Evolutionary conservation across 805 yeast genomes (phyloP).

Genomic region (Lipomyces kockii): DNA sequence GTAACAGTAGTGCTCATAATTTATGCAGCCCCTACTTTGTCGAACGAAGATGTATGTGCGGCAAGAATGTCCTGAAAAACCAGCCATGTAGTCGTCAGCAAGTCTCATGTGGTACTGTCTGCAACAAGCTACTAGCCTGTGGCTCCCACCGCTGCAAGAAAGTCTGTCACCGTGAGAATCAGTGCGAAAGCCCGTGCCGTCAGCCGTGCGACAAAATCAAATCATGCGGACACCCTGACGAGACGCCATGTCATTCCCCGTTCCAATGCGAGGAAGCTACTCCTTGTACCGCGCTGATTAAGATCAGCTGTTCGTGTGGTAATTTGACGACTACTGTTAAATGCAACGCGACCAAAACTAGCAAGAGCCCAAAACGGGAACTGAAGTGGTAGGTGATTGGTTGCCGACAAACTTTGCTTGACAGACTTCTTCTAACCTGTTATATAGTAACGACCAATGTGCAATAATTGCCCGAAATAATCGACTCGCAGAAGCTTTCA

Average conservation of each 20-base stretch:
- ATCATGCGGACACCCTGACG: slow-evolving; percentile 73
- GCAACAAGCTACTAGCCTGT: slow-evolving; percentile 56
- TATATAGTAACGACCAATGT: slow-evolving; percentile 63
- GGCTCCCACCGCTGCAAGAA: slow-evolving; percentile 60
- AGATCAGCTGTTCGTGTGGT: slow-evolving; percentile 68
- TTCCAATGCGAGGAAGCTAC: slow-evolving; percentile 52
- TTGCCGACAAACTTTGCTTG: neutral
- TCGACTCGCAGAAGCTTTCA: slow-evolving; percentile 66
- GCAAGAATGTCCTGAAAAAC: slow-evolving; percentile 58
- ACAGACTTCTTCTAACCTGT: neutral
- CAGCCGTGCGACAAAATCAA: slow-evolving; percentile 59
- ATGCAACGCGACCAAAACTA: slow-evolving; percentile 57
- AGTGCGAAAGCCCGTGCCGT: slow-evolving; percentile 65
- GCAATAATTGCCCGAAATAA: slow-evolving; percentile 62
- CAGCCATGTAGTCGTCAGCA: slow-evolving; percentile 69
- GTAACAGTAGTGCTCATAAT: neutral
- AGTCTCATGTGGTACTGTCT: slow-evolving; percentile 70
- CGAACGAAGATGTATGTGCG: slow-evolving; percentile 65
- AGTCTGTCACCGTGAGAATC: slow-evolving; percentile 62
- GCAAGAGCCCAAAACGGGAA: slow-evolving; percentile 47
- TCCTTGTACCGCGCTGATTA: slow-evolving; percentile 56
- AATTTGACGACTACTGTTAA: slow-evolving; percentile 52
- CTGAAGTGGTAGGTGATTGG: slow-evolving; percentile 53
- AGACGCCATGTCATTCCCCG: slow-evolving; percentile 65
- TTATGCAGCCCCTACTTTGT: slow-evolving; percentile 55